Conservation (phyloP, 1,284 basidiomycete genomes). For the Thecaphora thlaspeos region DNA sequence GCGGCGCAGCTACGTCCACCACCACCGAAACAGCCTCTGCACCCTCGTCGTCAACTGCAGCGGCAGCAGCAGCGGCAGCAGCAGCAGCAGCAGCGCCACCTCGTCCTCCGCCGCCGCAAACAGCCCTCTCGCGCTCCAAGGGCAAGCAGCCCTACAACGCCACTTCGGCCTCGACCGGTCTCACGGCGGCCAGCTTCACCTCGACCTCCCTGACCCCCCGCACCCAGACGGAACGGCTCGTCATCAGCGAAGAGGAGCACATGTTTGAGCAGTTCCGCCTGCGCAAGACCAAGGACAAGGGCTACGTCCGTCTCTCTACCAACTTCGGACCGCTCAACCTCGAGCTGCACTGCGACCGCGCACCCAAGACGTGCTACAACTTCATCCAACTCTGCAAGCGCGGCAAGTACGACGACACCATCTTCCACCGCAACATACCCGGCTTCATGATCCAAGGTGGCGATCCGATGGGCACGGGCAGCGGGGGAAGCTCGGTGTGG, state of each 20-base stretch:
- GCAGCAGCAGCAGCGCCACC: neutral
- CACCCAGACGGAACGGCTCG: conserved; percentile 72
- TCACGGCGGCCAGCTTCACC: conserved; percentile 86
- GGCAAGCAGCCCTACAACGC: conserved; percentile 70
- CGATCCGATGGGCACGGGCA: conserved; percentile 91
- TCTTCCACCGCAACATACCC: conserved; percentile 89
- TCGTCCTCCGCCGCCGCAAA: neutral
- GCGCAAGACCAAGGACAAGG: conserved; percentile 13
- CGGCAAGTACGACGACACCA: conserved; percentile 82
- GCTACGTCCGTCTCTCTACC: conserved; percentile 71
- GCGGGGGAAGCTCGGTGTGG: conserved; percentile 92
- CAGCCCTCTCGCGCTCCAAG: conserved; percentile 23
- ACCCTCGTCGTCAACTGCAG: neutral
- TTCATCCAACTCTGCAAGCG: conserved; percentile 70
- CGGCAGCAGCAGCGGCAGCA: neutral
- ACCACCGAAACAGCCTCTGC: neutral
- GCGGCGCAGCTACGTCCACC: neutral
- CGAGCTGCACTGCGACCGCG: conserved; percentile 85
- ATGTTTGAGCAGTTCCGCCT: conserved; percentile 68
- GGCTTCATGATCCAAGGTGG: conserved; percentile 99
- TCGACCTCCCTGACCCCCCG: conserved; percentile 84
- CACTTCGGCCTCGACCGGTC: conserved; percentile 84
- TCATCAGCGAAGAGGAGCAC: conserved; percentile 88
- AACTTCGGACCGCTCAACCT: conserved; percentile 85
- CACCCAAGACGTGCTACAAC: conserved; percentile 94